phyloP scores from a whole-genome alignment of 345 rosid genomes.

The Salix arbutifolia region DNA sequence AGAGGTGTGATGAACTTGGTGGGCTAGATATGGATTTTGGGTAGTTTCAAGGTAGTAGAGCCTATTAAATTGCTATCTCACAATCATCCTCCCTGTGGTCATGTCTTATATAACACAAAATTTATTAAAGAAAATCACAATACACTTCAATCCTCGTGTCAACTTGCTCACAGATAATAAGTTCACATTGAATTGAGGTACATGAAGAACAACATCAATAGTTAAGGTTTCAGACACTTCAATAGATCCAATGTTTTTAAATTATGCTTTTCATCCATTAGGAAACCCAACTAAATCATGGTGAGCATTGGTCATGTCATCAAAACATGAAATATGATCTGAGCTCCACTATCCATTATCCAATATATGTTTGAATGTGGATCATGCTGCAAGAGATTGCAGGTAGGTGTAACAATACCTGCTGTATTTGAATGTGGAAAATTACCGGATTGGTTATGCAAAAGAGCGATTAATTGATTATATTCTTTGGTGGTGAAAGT shows the following conservation, averaged over 20 bases:
- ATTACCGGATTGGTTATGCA: too few relatives aligned
- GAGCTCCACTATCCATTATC: not conserved
- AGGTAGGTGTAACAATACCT: not conserved
- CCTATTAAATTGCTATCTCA: not conserved
- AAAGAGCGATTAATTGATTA: not conserved
- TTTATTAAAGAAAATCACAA: not conserved
- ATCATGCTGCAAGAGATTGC: too few relatives aligned
- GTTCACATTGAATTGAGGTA: constrained; percentile 11
- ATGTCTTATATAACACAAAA: constrained; percentile 7
- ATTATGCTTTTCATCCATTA: not conserved
- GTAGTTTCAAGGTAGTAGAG: not conserved
- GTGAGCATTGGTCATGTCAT: rapidly evolving
- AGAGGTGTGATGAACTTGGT: not conserved
- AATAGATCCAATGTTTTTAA: not conserved
- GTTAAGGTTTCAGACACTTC: not conserved
- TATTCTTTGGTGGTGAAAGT: not conserved
- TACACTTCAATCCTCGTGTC: not conserved
- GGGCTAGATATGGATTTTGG: not conserved
- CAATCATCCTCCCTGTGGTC: constrained; percentile 7
- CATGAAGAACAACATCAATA: not conserved
- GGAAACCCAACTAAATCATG: not conserved
- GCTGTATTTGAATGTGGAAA: not conserved
- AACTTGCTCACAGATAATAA: constrained; percentile 5
- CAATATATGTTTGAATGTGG: not conserved
- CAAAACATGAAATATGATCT: not conserved